Evolutionary conservation across 345 rosid species (phyloP).

Genomic region (Eucalyptus lansdowneana): DNA sequence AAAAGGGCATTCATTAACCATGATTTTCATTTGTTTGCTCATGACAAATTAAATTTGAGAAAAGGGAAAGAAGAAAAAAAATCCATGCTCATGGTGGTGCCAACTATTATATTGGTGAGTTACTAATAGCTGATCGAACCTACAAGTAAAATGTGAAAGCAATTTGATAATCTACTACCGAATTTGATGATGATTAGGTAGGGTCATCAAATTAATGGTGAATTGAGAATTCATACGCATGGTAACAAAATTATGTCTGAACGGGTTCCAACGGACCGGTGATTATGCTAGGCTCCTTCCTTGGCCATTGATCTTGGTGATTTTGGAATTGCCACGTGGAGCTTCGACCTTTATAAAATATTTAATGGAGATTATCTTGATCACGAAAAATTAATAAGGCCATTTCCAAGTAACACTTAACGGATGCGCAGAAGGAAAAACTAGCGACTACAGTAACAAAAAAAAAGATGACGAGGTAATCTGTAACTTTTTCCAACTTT

Average conservation of each 20-base stretch:
- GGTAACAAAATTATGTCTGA: background rate
- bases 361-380: too few species aligned
- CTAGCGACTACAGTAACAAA: accelerated
- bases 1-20: too few species aligned
- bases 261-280: background rate
- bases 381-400: too few species aligned
- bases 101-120: background rate
- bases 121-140: background rate
- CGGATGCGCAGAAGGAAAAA: background rate
- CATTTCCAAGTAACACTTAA: background rate
- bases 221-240: background rate
- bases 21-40: background rate
- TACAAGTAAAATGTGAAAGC: background rate
- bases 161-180: background rate
- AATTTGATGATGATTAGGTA: background rate
- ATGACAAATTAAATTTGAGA: background rate
- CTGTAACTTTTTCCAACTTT: background rate
- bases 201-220: background rate
- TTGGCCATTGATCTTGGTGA: accelerated
- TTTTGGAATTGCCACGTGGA: background rate
- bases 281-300: accelerated
- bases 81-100: background rate
- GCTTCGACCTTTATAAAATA: background rate
- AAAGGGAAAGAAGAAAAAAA: background rate
- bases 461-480: accelerated